Conservation (phyloP, 2,329 filamentous ascomycete genomes). For the Phialophora verrucosa region DNA sequence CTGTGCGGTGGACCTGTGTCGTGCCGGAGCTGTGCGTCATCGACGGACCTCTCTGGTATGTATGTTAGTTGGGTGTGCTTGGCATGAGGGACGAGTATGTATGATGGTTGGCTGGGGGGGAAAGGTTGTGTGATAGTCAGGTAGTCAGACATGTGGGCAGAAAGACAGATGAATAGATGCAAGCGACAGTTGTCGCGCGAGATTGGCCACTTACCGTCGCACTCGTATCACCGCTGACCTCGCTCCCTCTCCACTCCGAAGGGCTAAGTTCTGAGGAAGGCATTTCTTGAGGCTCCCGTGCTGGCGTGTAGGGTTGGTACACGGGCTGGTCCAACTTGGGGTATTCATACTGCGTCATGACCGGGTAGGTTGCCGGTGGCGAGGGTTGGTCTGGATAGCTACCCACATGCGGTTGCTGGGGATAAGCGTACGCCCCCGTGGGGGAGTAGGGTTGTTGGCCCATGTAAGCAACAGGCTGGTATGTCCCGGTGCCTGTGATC, state of each 20-base stretch:
- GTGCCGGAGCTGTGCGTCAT: constrained; percentile 2
- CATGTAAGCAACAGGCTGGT: neutral
- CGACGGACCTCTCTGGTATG: neutral
- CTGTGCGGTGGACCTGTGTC: neutral
- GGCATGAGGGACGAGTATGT: neutral
- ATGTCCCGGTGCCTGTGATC: neutral
- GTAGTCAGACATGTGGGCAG: neutral
- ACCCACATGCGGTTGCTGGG: neutral
- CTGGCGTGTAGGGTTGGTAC: neutral
- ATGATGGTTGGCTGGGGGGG: neutral
- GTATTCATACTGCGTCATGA: neutral
- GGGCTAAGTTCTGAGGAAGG: constrained; percentile 6
- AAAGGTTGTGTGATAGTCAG: neutral
- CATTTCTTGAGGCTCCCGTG: constrained; percentile 3
- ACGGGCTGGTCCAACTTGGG: neutral
- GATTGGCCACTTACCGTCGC: constrained; percentile 6
- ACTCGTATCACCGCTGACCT: constrained; percentile 7
- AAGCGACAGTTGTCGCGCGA: neutral
- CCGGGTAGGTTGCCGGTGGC: neutral
- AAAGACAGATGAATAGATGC: neutral
- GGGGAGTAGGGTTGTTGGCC: neutral
- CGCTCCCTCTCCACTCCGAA: constrained; percentile 1
- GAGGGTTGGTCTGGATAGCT: constrained; percentile 3
- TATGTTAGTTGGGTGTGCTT: neutral
- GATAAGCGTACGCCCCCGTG: neutral